phyloP scores from a whole-genome alignment of 305 asterid species.

The Galium porrigens region DNA sequence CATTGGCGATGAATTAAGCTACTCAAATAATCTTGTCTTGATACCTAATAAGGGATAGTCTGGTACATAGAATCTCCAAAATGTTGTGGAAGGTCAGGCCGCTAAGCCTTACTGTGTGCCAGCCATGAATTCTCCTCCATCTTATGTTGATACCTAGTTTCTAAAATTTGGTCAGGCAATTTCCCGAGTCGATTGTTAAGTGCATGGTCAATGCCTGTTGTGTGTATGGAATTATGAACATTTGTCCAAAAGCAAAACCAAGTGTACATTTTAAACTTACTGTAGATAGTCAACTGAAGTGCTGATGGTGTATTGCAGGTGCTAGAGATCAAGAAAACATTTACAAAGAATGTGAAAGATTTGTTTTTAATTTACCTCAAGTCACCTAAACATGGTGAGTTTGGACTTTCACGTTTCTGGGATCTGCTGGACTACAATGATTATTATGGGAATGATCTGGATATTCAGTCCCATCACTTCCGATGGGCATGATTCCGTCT shows the following conservation, averaged over 20 bases:
- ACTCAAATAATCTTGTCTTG: neutral
- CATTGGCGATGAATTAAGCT: neutral
- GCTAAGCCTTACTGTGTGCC: neutral
- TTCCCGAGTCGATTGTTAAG: neutral
- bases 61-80: neutral
- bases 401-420: slow-evolving; percentile 61
- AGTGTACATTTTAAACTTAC: neutral
- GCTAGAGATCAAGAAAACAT: slow-evolving; percentile 38
- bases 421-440: slow-evolving; percentile 60
- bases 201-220: neutral
- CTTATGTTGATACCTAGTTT: neutral
- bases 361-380: slow-evolving; percentile 43
- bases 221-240: neutral
- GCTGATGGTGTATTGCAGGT: slow-evolving; percentile 38
- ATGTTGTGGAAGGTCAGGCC: neutral
- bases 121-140: neutral
- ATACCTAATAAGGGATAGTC: neutral
- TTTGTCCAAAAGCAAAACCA: neutral
- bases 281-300: slow-evolving; percentile 1
- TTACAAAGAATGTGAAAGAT: slow-evolving; percentile 45
- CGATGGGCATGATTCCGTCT: slow-evolving; percentile 16
- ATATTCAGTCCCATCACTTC: slow-evolving; percentile 28
- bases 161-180: neutral
- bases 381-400: slow-evolving; percentile 60
- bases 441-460: slow-evolving; percentile 41